Base-by-base conservation (phyloP, 163 green algal genomes). In the Smithsoniella earleae region DNA sequence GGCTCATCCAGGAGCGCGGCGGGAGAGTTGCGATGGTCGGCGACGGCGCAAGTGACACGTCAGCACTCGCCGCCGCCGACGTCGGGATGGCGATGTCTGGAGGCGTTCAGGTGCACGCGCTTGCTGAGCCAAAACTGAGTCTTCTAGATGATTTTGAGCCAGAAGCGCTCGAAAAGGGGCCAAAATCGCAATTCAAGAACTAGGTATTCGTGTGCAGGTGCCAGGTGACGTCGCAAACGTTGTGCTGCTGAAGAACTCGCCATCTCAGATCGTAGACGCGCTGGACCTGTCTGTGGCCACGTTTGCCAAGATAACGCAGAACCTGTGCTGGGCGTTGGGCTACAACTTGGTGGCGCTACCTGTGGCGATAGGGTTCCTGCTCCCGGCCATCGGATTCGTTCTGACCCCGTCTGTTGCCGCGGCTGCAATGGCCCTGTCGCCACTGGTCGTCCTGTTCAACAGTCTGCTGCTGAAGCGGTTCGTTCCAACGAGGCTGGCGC, bases 21-120 rank as follows among this genome's bases (percentile, higher is more conserved):
- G 30, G 65, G 25, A 74, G 72, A 0, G 93, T 98, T 36, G 91
- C 88, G 4, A 97, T 98, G 93, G 91, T 98, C 28, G 93, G 93
- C 1, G 93, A 98, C 65, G 93, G 93, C 36, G 85, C 98, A 45
- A 98, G 98, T 66, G 93, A 98, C 78, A 90, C 93, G 8, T 89
- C 88, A 0, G 92, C 93, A 3, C 86, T 98, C 16, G 93, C 93
- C 13, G 80, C 83, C 33, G 88, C 93, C 1, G 79, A 97, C 72
- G 89, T 98, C 2, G 93, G 93, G 72, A 92, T 98, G n/a, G 93
- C 93, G 5, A 96, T 98, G 90, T 90, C 83, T 2, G 87, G 88
- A 2, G 93, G 91, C 2, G 88, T 97, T 5, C 55, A 66, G 55
- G 55, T 66, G 55, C 55, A 22, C 40, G 40, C 40, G 10, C 40